Percentiles rank a stretch among this genome's conserved stretches.
phyloP scores from a whole-genome alignment of 1,284 basidiomycete genomes.

The Fomitopsis schrenkii region DNA sequence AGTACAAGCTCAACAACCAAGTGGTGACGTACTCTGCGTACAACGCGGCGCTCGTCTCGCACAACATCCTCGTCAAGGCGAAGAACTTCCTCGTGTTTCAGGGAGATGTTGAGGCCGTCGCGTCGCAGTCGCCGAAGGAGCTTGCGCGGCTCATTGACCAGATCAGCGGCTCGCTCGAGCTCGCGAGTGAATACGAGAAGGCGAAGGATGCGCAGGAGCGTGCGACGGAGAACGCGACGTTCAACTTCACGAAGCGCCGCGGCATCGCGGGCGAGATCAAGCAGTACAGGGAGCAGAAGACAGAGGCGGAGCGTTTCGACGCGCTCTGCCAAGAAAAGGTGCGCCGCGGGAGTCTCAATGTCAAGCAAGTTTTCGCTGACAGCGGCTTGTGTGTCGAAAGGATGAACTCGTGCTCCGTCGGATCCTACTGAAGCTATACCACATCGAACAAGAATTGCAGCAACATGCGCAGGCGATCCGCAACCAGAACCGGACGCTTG shows the following conservation, averaged over 20 bases:
- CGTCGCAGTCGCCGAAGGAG: constrained; percentile 90
- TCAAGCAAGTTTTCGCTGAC: background rate
- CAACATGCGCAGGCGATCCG: constrained; percentile 68
- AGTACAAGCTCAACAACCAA: constrained; percentile 82
- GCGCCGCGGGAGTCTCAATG: constrained; percentile 17
- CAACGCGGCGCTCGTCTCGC: constrained; percentile 78
- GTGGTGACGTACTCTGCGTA: constrained; percentile 83
- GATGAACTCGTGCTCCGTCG: constrained; percentile 81
- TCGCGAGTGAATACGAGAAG: constrained; percentile 85
- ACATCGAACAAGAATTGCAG: constrained; percentile 83
- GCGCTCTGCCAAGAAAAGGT: constrained; percentile 71
- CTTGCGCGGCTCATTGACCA: constrained; percentile 92
- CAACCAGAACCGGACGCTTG: constrained; percentile 66
- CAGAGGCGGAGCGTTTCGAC: constrained; percentile 89
- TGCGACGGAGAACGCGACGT: constrained; percentile 90
- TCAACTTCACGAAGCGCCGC: constrained; percentile 90
- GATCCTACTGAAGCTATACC: constrained; percentile 86
- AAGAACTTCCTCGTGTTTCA: constrained; percentile 99
- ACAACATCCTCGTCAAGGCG: constrained; percentile 98
- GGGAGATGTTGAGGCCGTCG: constrained; percentile 97
- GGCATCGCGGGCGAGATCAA: constrained; percentile 95
- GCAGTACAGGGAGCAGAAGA: constrained; percentile 96
- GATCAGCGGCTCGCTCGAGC: constrained; percentile 90
- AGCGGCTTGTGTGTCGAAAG: constrained; percentile 31
- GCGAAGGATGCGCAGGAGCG: constrained; percentile 86